phyloP scores from a whole-genome alignment of 2,329 filamentous ascomycete species.

The Aspergillus aculeatus region DNA sequence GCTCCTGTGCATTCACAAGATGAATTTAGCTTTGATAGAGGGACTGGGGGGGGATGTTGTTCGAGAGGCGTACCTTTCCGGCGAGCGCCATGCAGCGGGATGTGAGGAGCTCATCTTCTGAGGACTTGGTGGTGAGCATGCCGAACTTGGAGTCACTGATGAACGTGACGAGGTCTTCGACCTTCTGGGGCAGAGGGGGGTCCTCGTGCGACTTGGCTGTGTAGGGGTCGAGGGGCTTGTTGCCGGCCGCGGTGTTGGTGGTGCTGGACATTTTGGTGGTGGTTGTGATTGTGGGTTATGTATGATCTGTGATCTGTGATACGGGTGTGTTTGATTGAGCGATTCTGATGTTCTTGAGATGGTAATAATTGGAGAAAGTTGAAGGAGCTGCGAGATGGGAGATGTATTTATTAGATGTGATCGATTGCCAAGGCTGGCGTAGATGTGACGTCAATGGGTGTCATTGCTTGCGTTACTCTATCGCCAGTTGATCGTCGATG shows the following conservation, averaged over 20 bases:
- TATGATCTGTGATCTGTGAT: background rate
- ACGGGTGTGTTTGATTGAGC: background rate
- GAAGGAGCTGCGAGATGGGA: background rate
- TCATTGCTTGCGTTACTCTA: background rate
- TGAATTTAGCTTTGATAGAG: background rate
- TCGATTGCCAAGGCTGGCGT: conserved; percentile 16
- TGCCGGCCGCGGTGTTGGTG: conserved; percentile 58
- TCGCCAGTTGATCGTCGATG: background rate
- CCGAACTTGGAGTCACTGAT: conserved; percentile 74
- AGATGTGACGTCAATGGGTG: conserved; percentile 19
- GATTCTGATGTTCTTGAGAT: background rate
- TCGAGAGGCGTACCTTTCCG: conserved; percentile 58
- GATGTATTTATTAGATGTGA: conserved; percentile 7
- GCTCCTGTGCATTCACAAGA: conserved; percentile 56
- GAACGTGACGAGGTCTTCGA: conserved; percentile 71
- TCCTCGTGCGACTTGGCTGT: conserved; percentile 75
- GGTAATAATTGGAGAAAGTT: background rate
- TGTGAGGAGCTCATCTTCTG: conserved; percentile 64
- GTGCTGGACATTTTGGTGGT: conserved; percentile 39
- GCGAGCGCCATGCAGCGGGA: conserved; percentile 86
- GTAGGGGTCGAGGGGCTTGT: conserved; percentile 73
- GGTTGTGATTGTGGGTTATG: background rate
- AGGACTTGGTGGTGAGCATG: conserved; percentile 77
- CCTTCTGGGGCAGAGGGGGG: conserved; percentile 68
- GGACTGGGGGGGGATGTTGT: background rate